Evolutionary conservation across 2,329 filamentous ascomycete genomes (phyloP).

Genomic region (Trichophyton schoenleinii): DNA sequence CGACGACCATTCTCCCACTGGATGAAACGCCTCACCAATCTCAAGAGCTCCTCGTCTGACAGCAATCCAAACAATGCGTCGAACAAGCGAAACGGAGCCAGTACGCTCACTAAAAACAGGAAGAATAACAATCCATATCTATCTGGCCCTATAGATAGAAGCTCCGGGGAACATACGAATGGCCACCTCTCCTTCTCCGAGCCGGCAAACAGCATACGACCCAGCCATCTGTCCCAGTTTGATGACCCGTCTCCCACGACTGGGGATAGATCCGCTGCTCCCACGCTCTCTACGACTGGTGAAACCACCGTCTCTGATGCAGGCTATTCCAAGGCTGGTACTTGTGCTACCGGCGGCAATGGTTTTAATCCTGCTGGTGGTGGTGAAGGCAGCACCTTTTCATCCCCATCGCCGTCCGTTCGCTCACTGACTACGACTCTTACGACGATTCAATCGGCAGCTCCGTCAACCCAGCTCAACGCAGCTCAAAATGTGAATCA

Average conservation of each 20-base stretch:
- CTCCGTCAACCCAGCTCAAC: constrained; percentile 39
- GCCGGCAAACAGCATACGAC: constrained; percentile 38
- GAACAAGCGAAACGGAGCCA: constrained; percentile 23
- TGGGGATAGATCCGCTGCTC: constrained; percentile 60
- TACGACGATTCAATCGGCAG: constrained; percentile 53
- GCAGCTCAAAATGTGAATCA: constrained; percentile 19
- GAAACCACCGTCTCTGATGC: constrained; percentile 63
- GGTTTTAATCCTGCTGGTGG: constrained; percentile 53
- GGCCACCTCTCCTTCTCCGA: constrained; percentile 40
- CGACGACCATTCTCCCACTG: constrained; percentile 81
- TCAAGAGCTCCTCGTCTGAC: constrained; percentile 59
- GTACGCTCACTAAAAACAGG: constrained; percentile 34
- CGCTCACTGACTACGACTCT: constrained; percentile 53
- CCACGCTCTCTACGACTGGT: constrained; percentile 71
- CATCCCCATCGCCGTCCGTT: constrained; percentile 52
- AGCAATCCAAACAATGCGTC: constrained; percentile 28
- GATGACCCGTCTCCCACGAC: constrained; percentile 44
- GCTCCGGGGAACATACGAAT: constrained; percentile 28
- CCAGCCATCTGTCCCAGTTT: constrained; percentile 43
- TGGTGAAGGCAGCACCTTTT: constrained; percentile 56
- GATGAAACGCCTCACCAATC: constrained; percentile 85
- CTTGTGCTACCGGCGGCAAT: constrained; percentile 53
- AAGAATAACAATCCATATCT: constrained; percentile 89
- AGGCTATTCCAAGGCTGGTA: constrained; percentile 70
- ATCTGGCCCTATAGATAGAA: constrained; percentile 48